Conservation (phyloP, 768 basidiomycete genomes). For the Pleurotus ostreatus region DNA sequence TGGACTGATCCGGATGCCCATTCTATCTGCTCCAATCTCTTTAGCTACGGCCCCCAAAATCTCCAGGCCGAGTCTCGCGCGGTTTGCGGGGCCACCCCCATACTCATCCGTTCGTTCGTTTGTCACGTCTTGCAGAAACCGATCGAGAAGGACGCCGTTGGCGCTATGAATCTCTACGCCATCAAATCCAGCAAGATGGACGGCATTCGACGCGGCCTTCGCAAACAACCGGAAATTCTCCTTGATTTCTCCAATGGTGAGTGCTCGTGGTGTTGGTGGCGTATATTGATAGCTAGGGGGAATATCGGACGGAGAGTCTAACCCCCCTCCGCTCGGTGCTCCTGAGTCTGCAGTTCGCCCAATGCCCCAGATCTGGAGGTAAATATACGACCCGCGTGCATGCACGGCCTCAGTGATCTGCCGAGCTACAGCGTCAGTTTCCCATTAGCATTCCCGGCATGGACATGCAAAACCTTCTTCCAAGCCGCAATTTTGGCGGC, state of each 20-base stretch:
- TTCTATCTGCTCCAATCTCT: constrained; percentile 38
- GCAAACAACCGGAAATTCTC: constrained; percentile 35
- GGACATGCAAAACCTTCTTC: constrained; percentile 38
- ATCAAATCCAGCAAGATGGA: constrained; percentile 47
- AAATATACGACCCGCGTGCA: constrained; percentile 42
- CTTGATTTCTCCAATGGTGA: constrained; percentile 33
- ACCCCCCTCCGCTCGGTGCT: constrained; percentile 30
- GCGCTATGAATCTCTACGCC: constrained; percentile 44
- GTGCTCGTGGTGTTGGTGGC: constrained; percentile 19
- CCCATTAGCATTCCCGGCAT: background rate
- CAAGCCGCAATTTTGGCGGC: constrained; percentile 46
- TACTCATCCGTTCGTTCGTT: constrained; percentile 48
- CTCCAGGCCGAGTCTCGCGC: constrained; percentile 41
- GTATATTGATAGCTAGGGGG: constrained; percentile 7
- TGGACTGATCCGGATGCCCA: constrained; percentile 41
- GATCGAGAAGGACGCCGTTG: constrained; percentile 32
- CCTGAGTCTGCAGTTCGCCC: constrained; percentile 37
- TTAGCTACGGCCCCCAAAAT: constrained; percentile 33
- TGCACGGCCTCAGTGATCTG: constrained; percentile 59
- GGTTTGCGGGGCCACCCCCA: constrained; percentile 46
- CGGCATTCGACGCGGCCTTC: constrained; percentile 35
- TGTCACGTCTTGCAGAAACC: constrained; percentile 36
- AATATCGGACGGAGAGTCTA: constrained; percentile 27
- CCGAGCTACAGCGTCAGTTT: background rate
- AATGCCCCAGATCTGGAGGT: constrained; percentile 54